Evolutionary conservation across 1,139 yeast genomes (phyloP).

Genomic region (Protomyces gravidus): DNA sequence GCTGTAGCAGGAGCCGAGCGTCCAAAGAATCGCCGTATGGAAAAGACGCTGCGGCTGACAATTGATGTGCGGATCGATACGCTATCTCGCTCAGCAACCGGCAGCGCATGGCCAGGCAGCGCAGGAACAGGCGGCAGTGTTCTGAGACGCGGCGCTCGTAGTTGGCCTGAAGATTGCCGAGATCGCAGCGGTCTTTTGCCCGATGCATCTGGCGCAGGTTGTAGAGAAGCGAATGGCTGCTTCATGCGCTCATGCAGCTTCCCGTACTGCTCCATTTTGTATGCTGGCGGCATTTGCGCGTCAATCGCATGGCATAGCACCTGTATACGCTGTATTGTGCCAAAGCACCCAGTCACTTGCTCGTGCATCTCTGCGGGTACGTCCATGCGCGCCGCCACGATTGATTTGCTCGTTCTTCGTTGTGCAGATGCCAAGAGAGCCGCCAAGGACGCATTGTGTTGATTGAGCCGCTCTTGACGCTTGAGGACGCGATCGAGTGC

Average conservation of each 20-base stretch:
- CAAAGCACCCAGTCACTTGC: background rate
- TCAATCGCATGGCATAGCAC: background rate
- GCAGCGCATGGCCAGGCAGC: background rate
- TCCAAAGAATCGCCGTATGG: background rate
- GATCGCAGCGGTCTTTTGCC: background rate
- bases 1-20: background rate
- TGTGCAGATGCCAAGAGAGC: background rate
- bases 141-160: background rate
- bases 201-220: background rate
- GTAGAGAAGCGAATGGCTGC: background rate
- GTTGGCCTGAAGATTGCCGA: background rate
- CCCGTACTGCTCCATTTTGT: background rate
- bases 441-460: background rate
- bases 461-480: background rate
- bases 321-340: background rate
- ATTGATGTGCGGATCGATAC: slow-evolving; percentile 1
- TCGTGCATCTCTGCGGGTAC: background rate
- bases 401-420: background rate
- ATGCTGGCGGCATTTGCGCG: background rate
- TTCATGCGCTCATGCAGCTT: background rate
- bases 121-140: background rate
- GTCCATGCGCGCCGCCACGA: background rate
- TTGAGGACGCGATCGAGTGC: background rate
- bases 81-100: background rate
- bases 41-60: background rate